Base-by-base conservation (phyloP, 768 basidiomycete genomes). In the Kwoniella shandongensis region DNA sequence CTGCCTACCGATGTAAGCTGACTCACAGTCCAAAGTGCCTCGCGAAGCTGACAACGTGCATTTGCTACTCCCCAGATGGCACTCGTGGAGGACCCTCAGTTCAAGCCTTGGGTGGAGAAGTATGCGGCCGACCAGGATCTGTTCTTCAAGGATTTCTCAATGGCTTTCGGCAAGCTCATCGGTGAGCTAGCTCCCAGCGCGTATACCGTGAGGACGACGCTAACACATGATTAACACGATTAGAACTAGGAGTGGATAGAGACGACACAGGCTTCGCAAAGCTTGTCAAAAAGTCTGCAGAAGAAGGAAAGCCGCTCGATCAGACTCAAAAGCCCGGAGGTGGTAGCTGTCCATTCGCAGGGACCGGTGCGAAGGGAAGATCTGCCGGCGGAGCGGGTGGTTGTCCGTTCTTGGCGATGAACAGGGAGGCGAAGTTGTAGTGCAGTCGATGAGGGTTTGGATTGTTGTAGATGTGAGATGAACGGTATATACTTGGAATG, bases 141-240 rank as follows among this genome's bases (percentile, higher is more conserved):
- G 1, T 76, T 76, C 65, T 76, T 72, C 66, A 74, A 76, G 42
- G 74, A 76, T 44, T 76, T 76, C 48, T 57, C 74, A 2, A 50
- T 74, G 59, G 74, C 72, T 3, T 76, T 76, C 48, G 74, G 65
- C 1, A 76, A 76, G 53, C 62, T 81, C 17, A 71, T 76, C 56
- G 67, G 67, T 69, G 39, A 46, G 61, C 51, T 51, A 36, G 7
- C 40, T 41, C 8, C 15, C n/a, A 22, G 6, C 20, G n/a, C 40
- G 40, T 41, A 7, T 22, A 5, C 6, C 40, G 40, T 41, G 40
- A 18, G 15, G 40, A 17, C 35, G 35, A 8, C 17, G 35, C 17
- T 17, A 8, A 36, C 10, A n/a, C n/a, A n/a, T n/a, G n/a, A n/a
- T n/a, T n/a, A n/a, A n/a, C n/a, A 53, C 35, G 30, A 29, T 18